phyloP scores from a whole-genome alignment of 768 basidiomycete species.

The Lenzites betulinus region DNA sequence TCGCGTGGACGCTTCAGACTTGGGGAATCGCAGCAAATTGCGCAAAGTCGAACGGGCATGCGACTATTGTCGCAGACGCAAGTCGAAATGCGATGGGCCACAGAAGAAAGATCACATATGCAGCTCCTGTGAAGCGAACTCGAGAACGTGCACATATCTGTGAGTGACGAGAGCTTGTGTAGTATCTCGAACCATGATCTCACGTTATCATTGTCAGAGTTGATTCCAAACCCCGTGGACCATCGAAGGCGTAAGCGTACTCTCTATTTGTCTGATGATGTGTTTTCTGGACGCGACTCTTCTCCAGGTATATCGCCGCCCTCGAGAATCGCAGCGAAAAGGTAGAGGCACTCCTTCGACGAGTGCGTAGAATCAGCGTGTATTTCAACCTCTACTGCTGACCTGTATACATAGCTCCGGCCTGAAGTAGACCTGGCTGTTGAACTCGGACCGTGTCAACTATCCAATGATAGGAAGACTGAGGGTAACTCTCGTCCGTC shows the following conservation, averaged over 20 bases:
- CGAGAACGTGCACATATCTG: background rate
- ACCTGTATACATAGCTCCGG: background rate
- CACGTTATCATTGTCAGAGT: background rate
- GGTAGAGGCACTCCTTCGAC: background rate
- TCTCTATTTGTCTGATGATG: too few relatives aligned
- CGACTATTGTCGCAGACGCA: background rate
- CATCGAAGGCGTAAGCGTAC: background rate
- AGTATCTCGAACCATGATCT: background rate
- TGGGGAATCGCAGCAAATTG: background rate
- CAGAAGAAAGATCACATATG: background rate
- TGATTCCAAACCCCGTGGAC: background rate
- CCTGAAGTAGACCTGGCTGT: background rate
- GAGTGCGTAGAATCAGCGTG: background rate
- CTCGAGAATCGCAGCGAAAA: background rate
- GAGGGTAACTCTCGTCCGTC: too few relatives aligned
- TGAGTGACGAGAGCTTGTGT: background rate
- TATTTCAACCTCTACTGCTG: background rate
- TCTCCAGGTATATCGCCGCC: background rate
- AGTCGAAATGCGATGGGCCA: background rate
- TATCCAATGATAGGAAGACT: background rate
- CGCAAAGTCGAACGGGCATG: constrained; percentile 1
- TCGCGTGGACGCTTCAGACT: background rate
- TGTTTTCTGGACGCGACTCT: too few relatives aligned
- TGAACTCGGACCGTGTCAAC: background rate
- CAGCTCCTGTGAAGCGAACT: background rate